A percentile compares a stretch with the other conserved stretches of the same genome.
Evolutionary conservation across 345 rosid species (phyloP).

Genomic region (Kandelia obovata): DNA sequence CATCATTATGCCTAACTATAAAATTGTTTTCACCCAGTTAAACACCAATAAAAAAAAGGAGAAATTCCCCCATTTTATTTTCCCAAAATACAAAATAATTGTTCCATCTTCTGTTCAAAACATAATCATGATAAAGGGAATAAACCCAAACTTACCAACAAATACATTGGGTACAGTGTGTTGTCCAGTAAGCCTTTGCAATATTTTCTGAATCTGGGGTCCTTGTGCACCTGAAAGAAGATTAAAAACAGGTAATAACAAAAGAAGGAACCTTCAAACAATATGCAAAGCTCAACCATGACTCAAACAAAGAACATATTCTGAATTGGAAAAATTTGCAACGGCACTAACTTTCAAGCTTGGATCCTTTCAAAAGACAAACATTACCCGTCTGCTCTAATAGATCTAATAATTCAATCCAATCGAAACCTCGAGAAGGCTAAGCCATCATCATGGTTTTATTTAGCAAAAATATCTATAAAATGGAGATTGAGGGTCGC

Average conservation of each 20-base stretch:
- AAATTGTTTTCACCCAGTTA: background rate
- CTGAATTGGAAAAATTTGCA: background rate
- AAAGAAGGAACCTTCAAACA: background rate
- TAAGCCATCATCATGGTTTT: too few relatives aligned
- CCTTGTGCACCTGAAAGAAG: conserved; percentile 74
- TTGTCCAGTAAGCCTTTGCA: conserved; percentile 89
- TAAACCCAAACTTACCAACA: conserved; percentile 49
- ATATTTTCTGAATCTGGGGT: conserved; percentile 74
- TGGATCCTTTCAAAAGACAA: background rate
- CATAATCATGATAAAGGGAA: background rate
- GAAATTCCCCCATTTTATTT: background rate
- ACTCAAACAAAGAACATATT: background rate
- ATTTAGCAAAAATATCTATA: background rate
- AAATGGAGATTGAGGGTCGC: conserved; percentile 11
- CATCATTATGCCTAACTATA: background rate
- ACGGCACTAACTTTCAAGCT: background rate
- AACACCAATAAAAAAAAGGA: too few relatives aligned
- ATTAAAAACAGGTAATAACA: background rate
- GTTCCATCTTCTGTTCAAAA: background rate
- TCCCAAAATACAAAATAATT: background rate
- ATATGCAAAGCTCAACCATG: background rate
- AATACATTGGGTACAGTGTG: conserved; percentile 94
- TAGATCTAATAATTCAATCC: too few relatives aligned
- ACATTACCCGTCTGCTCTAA: too few relatives aligned
- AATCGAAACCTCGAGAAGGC: too few relatives aligned